Evolutionary conservation across 129 eudicot species (phyloP).

Genomic region (Helianthus tuberosus): DNA sequence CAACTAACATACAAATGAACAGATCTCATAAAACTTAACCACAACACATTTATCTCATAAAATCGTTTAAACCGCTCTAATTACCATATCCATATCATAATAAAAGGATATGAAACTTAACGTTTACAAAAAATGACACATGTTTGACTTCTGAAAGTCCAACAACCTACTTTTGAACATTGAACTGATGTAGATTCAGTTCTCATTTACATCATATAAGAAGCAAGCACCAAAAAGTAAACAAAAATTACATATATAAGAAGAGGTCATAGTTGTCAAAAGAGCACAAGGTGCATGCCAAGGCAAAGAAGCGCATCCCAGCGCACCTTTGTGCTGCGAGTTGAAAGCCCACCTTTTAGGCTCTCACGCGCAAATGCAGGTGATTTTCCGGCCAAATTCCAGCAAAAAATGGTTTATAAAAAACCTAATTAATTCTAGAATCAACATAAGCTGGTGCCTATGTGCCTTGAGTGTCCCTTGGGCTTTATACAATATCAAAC

Average conservation of each 20-base stretch:
- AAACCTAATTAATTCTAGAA: no score
- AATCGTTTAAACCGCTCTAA: not conserved
- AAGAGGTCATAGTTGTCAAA: not conserved
- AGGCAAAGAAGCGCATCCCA: no score
- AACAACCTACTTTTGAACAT: constrained; percentile 14
- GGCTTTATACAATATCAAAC: not conserved
- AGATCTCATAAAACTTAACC: not conserved
- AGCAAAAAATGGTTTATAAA: no score
- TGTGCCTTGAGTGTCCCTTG: no score
- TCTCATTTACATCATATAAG: constrained; percentile 7
- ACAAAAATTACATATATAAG: not conserved
- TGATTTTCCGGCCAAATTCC: no score
- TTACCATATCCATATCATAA: no score
- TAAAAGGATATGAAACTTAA: not conserved
- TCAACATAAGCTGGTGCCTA: no score
- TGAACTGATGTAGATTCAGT: constrained; percentile 1
- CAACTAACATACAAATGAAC: not conserved
- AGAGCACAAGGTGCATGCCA: no score
- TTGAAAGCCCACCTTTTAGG: no score
- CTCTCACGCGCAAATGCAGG: no score
- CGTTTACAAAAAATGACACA: constrained; percentile 7
- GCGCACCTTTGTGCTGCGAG: no score
- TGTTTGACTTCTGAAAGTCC: constrained; percentile 23
- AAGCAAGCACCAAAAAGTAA: no score
- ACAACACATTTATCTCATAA: not conserved